A percentile compares a stretch with the other conserved stretches of the same genome.
phyloP scores from a whole-genome alignment of 306 rosid species.

The barrel medic (Medicago truncatula) region DNA sequence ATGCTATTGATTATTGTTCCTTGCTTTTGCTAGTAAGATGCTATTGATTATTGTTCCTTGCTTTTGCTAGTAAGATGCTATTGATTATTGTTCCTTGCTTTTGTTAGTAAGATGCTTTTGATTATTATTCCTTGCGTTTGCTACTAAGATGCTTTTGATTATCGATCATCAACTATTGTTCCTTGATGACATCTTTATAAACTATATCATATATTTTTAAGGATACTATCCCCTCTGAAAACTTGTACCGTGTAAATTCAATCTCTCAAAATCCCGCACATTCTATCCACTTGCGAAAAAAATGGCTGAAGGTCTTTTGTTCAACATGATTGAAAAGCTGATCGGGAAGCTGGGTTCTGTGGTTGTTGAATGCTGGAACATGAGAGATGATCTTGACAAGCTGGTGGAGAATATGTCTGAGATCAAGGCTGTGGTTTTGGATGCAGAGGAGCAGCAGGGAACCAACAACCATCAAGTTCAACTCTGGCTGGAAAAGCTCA shows the following conservation, averaged over 20 bases:
- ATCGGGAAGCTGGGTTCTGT: background rate
- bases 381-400: slow-evolving; percentile 18
- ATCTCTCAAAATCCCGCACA: background rate
- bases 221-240: too few species aligned
- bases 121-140: too few species aligned
- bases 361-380: background rate
- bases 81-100: background rate
- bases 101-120: too few species aligned
- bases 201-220: too few species aligned
- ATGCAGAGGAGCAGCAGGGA: slow-evolving; percentile 24
- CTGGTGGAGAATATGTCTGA: background rate
- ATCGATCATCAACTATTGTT: background rate
- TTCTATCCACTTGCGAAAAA: background rate
- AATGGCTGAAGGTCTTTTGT: background rate
- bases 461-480: slow-evolving; percentile 3
- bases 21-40: too few species aligned
- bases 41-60: too few species aligned
- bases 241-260: background rate
- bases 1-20: too few species aligned
- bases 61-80: too few species aligned
- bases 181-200: background rate
- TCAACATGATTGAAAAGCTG: background rate
- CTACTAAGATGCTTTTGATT: background rate
- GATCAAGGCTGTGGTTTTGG: slow-evolving; percentile 16
- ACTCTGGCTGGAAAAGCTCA: slow-evolving; percentile 17